Evolutionary conservation across 352 stramenopile species (phyloP), one percentile per base, ranked within the genome.

Genomic region (Aphanomyces cochlioides): DNA sequence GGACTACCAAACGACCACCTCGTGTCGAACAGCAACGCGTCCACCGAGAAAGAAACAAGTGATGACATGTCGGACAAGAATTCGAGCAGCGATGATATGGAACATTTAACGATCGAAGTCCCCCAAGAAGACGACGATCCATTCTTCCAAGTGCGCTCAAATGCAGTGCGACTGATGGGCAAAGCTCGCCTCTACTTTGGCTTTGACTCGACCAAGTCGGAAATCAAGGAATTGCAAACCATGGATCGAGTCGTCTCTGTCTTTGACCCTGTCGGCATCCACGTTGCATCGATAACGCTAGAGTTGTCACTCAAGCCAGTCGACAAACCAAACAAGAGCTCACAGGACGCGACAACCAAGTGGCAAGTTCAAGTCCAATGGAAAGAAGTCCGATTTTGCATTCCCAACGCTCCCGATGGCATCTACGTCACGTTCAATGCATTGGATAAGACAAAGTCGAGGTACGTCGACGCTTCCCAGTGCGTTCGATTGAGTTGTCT

Each of bases 271-370:
- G 59, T 56, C 3, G 59, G 59, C 19, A 15, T 19, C 10, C 59
- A 67, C 41, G 43, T 67, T 10, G 59, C 59, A 5, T 67, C 59
- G 5, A 67, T 67, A 34, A 54, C 59, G 13, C 5, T 67, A 0
- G 59, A 67, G 15, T 13, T 67, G 28, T 28, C 28, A 2, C 28
- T 28, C 28, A 28, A 28, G 28, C 28, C 28, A 2, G 28, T 2
- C 28, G 28, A 28, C 1, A 28, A 28, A 28, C 28, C 28, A 28
- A 28, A 28, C 28, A 28, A 28, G 28, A 28, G 28, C 28, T 28
- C 28, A 0, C 28, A 28, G 28, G 28, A 28, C 28, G 28, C 28
- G 28, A 28, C 28, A 28, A 28, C 28, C 28, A 40, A 48, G 7
- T 40, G 36, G 10, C 13, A 17, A 12, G 28, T 67, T 13, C 17